Evolutionary conservation across 2,329 filamentous ascomycete species (phyloP).

Genomic region (Cephalotrichum gorgonifer): DNA sequence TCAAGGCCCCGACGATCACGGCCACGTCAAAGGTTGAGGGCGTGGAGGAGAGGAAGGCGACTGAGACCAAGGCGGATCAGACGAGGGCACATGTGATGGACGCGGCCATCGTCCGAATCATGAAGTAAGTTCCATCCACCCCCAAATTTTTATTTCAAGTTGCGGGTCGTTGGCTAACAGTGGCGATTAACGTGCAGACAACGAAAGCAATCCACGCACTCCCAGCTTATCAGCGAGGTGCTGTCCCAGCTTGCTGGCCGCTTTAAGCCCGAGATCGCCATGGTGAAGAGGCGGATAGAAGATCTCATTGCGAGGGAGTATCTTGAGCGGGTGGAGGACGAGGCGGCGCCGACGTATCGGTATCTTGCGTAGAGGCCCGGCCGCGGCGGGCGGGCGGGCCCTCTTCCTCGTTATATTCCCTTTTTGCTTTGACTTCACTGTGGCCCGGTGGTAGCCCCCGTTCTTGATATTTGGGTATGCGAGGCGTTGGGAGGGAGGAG

Average conservation of each 20-base stretch:
- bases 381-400: too few species aligned
- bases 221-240: conserved; percentile 61
- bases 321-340: conserved; percentile 62
- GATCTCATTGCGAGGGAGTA: conserved; percentile 69
- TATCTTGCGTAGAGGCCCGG: conserved; percentile 51
- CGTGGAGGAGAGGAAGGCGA: conserved; percentile 55
- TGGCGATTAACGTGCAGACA: conserved; percentile 38
- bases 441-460: not conserved
- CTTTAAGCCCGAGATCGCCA: conserved; percentile 65
- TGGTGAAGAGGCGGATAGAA: conserved; percentile 77
- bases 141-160: not conserved
- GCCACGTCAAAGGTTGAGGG: conserved; percentile 79
- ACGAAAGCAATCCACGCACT: conserved; percentile 61
- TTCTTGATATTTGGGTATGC: not conserved
- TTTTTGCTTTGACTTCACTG: not conserved
- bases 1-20: conserved; percentile 80
- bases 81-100: conserved; percentile 62
- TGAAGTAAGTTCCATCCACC: conserved; percentile 58
- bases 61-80: conserved; percentile 67
- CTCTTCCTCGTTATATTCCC: not conserved
- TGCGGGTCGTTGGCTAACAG: not conserved
- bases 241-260: conserved; percentile 56
- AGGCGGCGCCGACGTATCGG: conserved; percentile 53
- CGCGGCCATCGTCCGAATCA: conserved; percentile 69
- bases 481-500: not conserved